phyloP scores from a whole-genome alignment of 495 filamentous ascomycete species.

The Zalerion maritima region DNA sequence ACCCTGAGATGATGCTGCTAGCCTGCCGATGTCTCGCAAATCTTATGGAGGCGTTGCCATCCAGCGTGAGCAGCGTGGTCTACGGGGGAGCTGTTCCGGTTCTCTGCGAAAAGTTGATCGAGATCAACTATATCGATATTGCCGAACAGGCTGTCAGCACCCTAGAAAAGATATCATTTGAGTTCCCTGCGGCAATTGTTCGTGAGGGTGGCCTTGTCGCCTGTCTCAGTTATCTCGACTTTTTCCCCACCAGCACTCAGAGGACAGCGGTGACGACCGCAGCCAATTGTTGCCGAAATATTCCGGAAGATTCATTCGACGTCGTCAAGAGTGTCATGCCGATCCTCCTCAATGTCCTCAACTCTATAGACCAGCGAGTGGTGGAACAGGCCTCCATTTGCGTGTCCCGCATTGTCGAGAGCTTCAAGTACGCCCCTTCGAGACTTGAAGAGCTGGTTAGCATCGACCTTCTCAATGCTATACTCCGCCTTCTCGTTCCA shows the following conservation, averaged over 20 bases:
- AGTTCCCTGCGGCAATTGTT: slow-evolving; percentile 92
- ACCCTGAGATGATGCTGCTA: slow-evolving; percentile 93
- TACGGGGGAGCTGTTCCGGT: slow-evolving; percentile 92
- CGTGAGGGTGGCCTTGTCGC: slow-evolving; percentile 90
- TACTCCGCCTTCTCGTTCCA: slow-evolving; percentile 81
- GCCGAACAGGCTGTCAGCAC: slow-evolving; percentile 96
- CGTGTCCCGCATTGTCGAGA: slow-evolving; percentile 92
- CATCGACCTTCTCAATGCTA: slow-evolving; percentile 67
- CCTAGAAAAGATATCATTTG: slow-evolving; percentile 90
- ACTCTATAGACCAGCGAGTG: slow-evolving; percentile 87
- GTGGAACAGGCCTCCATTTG: slow-evolving; percentile 94
- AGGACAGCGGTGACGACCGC: slow-evolving; percentile 92
- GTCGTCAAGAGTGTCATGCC: slow-evolving; percentile 92
- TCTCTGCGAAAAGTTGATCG: slow-evolving; percentile 81
- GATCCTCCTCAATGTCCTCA: slow-evolving; percentile 74
- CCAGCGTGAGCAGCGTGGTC: slow-evolving; percentile 86
- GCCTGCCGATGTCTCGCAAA: slow-evolving; percentile 95
- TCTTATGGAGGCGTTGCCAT: slow-evolving; percentile 90
- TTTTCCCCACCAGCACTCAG: slow-evolving; percentile 95
- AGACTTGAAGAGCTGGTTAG: slow-evolving; percentile 88
- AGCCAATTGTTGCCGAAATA: slow-evolving; percentile 93
- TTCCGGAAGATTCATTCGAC: slow-evolving; percentile 81
- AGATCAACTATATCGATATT: slow-evolving; percentile 92
- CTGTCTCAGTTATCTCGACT: slow-evolving; percentile 87
- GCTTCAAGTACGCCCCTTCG: slow-evolving; percentile 73